phyloP scores from a whole-genome alignment of 1,139 yeast species.

The Saccharomyces hybrid region DNA sequence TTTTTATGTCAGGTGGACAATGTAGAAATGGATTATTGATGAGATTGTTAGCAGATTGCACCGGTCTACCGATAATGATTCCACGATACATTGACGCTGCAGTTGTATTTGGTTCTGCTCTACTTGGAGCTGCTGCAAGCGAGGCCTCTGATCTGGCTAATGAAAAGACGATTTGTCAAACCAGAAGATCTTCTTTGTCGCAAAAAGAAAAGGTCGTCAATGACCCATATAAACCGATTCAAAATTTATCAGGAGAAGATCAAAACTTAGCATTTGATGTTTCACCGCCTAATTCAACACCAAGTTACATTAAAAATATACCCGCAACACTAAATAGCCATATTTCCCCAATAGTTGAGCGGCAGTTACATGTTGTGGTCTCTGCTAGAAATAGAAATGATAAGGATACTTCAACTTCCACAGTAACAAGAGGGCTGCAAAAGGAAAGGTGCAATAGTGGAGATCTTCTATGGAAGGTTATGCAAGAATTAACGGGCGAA shows the following conservation, averaged over 20 bases:
- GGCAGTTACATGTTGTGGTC: neutral
- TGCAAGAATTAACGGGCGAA: slow-evolving; percentile 76
- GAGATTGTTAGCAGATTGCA: slow-evolving; percentile 85
- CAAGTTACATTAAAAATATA: neutral
- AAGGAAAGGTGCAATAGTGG: slow-evolving; percentile 37
- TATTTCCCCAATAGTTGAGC: neutral
- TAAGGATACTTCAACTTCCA: neutral
- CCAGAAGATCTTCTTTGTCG: neutral
- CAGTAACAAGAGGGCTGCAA: slow-evolving; percentile 5
- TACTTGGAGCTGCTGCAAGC: slow-evolving; percentile 83
- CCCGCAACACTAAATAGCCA: neutral
- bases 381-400: neutral
- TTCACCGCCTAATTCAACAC: neutral
- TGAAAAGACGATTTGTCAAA: slow-evolving; percentile 5
- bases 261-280: neutral
- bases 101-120: slow-evolving; percentile 90
- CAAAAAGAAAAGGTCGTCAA: neutral
- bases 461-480: slow-evolving; percentile 62
- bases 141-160: slow-evolving; percentile 15
- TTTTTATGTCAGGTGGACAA: slow-evolving; percentile 94
- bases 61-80: slow-evolving; percentile 84
- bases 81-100: slow-evolving; percentile 96
- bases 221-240: neutral
- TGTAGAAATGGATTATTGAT: slow-evolving; percentile 85
- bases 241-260: neutral